phyloP scores from a whole-genome alignment of 192 early-diverging fungal genomes.

The Mortierella claussenii region DNA sequence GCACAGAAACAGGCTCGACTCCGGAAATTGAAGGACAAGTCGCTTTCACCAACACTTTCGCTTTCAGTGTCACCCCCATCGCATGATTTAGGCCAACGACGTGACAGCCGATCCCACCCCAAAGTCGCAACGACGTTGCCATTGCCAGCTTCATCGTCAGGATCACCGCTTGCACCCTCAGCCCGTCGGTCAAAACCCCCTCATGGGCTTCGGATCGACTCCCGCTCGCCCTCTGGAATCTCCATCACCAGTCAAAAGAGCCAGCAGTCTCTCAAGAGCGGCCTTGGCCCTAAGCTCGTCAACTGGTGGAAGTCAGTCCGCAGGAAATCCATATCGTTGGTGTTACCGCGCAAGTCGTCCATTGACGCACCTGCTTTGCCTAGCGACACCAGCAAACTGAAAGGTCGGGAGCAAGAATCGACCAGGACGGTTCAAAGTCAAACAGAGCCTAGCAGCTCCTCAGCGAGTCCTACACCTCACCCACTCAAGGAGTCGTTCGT shows the following conservation, averaged over 20 bases:
- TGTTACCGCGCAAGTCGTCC: conserved; percentile 24
- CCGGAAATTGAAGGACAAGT: conserved; percentile 15
- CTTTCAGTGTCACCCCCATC: conserved; percentile 35
- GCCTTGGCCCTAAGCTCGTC: conserved; percentile 48
- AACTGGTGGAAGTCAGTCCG: conserved; percentile 53
- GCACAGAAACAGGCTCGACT: conserved; percentile 30
- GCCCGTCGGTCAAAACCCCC: conserved; percentile 17
- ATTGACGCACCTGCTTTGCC: conserved; percentile 1
- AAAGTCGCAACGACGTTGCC: conserved; percentile 9
- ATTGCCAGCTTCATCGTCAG: not conserved
- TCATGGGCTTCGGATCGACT: conserved; percentile 31
- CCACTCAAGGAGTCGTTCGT: conserved; percentile 10
- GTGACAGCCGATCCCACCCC: not conserved
- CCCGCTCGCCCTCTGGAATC: conserved; percentile 36
- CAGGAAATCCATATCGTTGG: conserved; percentile 48
- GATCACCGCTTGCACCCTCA: conserved; percentile 17
- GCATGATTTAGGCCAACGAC: not conserved
- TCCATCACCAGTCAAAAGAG: conserved; percentile 50
- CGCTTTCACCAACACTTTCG: conserved; percentile 15
- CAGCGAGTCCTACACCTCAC: not conserved
- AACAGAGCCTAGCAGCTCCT: not conserved
- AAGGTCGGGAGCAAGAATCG: conserved; percentile 1
- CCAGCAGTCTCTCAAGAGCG: conserved; percentile 46
- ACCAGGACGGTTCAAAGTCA: not conserved
- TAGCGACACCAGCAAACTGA: conserved; percentile 1